Evolutionary conservation across 1,139 yeast species (phyloP).

Genomic region (Sugiyamaella grinbergsii): DNA sequence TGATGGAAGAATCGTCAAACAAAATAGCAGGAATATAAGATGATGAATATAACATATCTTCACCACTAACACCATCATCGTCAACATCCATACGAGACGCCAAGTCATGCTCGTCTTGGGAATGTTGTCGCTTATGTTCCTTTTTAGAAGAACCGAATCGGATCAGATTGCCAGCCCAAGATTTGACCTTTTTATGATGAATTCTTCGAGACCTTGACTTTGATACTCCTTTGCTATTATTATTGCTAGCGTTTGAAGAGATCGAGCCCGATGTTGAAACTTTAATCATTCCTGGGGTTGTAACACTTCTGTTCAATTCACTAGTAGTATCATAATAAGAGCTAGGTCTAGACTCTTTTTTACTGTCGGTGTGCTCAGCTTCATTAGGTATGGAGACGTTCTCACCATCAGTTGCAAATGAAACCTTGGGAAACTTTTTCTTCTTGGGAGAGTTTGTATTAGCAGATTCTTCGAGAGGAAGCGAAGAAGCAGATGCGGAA

Average conservation of each 20-base stretch:
- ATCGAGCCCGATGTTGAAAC: constrained; percentile 7
- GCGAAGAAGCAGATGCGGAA: constrained; percentile 21
- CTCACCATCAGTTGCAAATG: constrained; percentile 10
- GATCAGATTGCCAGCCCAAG: constrained; percentile 36
- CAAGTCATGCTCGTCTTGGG: not conserved
- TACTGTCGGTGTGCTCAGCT: not conserved
- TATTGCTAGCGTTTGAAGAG: constrained; percentile 2
- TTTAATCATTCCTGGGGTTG: constrained; percentile 6
- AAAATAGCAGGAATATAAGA: constrained; percentile 19
- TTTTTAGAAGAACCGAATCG: constrained; percentile 30
- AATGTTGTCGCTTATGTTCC: constrained; percentile 9
- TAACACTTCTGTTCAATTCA: constrained; percentile 2
- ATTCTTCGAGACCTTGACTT: constrained; percentile 17
- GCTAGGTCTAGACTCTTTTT: not conserved
- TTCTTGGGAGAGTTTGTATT: constrained; percentile 4
- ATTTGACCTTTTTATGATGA: constrained; percentile 34
- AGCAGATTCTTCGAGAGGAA: constrained; percentile 10
- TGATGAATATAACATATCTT: constrained; percentile 17
- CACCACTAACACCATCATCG: constrained; percentile 7
- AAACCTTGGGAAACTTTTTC: constrained; percentile 12
- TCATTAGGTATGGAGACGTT: not conserved
- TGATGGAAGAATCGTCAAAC: constrained; percentile 1
- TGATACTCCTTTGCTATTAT: constrained; percentile 6
- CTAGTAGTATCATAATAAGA: not conserved
- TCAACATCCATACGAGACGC: constrained; percentile 7